phyloP scores from a whole-genome alignment of 164 flowering plant genomes.

The Cinnamomum chago region DNA sequence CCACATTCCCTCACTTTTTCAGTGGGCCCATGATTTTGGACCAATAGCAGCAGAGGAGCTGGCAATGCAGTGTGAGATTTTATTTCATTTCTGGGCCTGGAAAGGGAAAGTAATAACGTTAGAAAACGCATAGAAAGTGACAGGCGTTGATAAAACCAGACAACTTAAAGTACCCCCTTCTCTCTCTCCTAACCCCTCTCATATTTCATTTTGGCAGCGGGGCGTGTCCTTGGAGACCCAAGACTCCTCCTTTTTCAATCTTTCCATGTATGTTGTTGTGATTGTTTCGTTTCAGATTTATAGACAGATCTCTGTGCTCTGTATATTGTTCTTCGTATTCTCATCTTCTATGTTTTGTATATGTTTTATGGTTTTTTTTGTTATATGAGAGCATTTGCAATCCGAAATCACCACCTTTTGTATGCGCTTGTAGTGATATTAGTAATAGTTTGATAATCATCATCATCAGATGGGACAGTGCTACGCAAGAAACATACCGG shows the following conservation, averaged over 20 bases:
- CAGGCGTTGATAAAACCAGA: neutral
- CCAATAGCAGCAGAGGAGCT: too few species aligned
- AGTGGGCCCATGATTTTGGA: too few species aligned
- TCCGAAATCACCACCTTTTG: too few species aligned
- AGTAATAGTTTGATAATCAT: too few species aligned
- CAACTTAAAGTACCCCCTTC: neutral
- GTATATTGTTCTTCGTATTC: neutral
- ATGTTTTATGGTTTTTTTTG: too few species aligned
- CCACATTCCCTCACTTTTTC: too few species aligned
- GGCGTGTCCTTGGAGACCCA: neutral
- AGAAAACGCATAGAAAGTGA: neutral
- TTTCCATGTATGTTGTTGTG: neutral
- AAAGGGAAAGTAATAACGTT: neutral
- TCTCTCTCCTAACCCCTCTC: neutral
- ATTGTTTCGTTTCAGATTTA: neutral
- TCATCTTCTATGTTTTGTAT: neutral
- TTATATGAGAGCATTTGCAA: too few species aligned
- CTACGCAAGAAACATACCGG: neutral
- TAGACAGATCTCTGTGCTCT: too few species aligned
- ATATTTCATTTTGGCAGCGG: neutral
- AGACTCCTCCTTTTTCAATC: neutral
- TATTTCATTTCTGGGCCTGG: too few species aligned
- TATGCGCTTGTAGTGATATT: neutral
- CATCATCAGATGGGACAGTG: neutral
- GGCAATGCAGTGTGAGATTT: too few species aligned